Base-by-base conservation (phyloP, 73 alveolate species). In the Paraurostyla sp. region DNA sequence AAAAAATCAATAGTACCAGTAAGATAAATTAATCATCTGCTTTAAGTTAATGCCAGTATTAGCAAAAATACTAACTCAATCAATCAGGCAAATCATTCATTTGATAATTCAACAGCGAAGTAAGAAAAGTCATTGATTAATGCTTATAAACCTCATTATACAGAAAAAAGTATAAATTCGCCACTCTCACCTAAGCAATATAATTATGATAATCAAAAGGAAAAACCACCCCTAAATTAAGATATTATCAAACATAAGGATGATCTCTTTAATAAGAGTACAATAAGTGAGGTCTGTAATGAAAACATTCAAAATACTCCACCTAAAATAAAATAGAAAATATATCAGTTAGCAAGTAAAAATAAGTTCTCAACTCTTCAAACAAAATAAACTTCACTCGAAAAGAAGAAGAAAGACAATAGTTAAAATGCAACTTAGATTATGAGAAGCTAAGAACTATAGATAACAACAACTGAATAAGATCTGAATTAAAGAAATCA, bases 1-100 rank as follows among this genome's bases (percentile, higher is more conserved):
- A 65, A 65, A 22, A 65, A 65, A 65, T 65, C 82, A 7, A 65
- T 65, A 6, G 58, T 65, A 32, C 82, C 82, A 18, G 25, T 65
- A 18, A 32, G 82, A 65, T 65, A 58, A 15, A 65, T 65, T 6
- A 65, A 65, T 65, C 35, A 65, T 38, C 38, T 65, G 0, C 35
- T 60, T 20, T n/a, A 32, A 13, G 22, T n/a, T 7, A 16, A 20
- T 60, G 30, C 9, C 22, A 25, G 32, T 13, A 27, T 7, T 2
- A 60, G 25, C 6, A 22, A 32, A 16, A 27, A 13, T 2, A 23
- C 22, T 60, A 16, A 60, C 22, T 60, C 78, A 60, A 16, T 27
- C 15, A 50, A 27, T 23, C 7, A 32, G 9, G 22, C 36, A 16
- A 60, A 32, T 32, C 2, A 45, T 25, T 60, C 78, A 13, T 45